phyloP scores from a whole-genome alignment of 2,329 filamentous ascomycete genomes.

The Teratosphaeria nubilosa region DNA sequence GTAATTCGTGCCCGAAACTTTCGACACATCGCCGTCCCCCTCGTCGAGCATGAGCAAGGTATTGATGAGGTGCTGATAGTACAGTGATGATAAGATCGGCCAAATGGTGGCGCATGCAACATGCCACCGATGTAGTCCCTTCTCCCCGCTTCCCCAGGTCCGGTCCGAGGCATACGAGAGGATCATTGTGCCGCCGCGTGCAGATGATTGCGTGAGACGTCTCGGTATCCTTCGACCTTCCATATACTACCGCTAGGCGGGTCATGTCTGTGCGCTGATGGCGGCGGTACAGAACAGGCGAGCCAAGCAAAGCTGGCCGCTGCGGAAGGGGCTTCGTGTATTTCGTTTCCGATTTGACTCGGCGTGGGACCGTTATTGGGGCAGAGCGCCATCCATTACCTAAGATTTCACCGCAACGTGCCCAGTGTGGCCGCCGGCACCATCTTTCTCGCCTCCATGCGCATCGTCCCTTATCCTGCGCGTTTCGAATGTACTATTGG shows the following conservation, averaged over 20 bases:
- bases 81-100: not conserved
- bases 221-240: not conserved
- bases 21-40: not conserved
- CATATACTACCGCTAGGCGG: not conserved
- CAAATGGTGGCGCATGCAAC: not conserved
- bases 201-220: not conserved
- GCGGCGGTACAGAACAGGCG: not conserved
- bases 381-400: not conserved
- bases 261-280: not conserved
- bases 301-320: not conserved
- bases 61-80: not conserved
- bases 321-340: not conserved
- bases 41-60: not conserved
- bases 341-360: not conserved
- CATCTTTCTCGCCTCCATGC: not conserved
- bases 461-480: not conserved
- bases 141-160: not conserved
- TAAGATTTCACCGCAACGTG: not conserved
- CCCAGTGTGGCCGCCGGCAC: not conserved
- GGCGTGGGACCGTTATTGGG: not conserved
- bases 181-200: not conserved
- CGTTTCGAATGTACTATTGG: not conserved
- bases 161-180: not conserved
- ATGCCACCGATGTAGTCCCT: not conserved
- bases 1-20: not conserved